Evolutionary conservation across 106 monocot species (phyloP), one percentile per base, ranked within the genome.

Genomic region (Dendrobium chrysotoxum): DNA sequence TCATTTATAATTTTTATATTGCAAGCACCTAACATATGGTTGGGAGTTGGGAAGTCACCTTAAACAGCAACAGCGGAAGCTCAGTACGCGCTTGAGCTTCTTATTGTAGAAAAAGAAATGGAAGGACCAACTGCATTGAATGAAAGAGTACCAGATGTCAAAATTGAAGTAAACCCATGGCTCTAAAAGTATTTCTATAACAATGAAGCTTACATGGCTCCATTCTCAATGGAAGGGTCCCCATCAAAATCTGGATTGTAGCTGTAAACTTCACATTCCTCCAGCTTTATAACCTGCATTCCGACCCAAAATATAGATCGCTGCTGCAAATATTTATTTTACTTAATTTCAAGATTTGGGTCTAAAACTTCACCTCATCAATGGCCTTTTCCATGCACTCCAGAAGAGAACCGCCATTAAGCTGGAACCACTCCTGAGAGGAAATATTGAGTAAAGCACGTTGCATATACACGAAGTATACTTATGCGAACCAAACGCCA

Each of bases 81-180:
- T 99, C 67, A 92, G 86, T 21, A 99, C 80, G 5, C 99, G 89
- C 83, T 95, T 99, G 28, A 95, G 87, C 74, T 99, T 99, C 77
- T 80, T 88, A 57, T 95, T 99, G 86, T 99, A 99, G 86, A 99
- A 99, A 78, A 99, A 95, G 84, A 90, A 99, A 78, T 90, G 89
- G 87, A 91, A 89, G 10, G 99, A 93, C 95, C 99, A 99, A 83
- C 99, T 99, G 87, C 83, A 76, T 20, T 53, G 40, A 54, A 74
- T 53, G 8, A 20, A 53, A 18, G 16, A 47, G 12, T n/a, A 5
- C 11, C 31, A 68, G 35, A 75, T 18, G 7, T 50, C 13, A 46
- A 13, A 26, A 23, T 5, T 76, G 28, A 76, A 28, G 44, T 10
- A 50, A 76, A 47, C 0, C 21, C 13, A 46, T 47, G 76, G 76